Conservation (phyloP, 768 basidiomycete species). For the Kwoniella mangroviensis region DNA sequence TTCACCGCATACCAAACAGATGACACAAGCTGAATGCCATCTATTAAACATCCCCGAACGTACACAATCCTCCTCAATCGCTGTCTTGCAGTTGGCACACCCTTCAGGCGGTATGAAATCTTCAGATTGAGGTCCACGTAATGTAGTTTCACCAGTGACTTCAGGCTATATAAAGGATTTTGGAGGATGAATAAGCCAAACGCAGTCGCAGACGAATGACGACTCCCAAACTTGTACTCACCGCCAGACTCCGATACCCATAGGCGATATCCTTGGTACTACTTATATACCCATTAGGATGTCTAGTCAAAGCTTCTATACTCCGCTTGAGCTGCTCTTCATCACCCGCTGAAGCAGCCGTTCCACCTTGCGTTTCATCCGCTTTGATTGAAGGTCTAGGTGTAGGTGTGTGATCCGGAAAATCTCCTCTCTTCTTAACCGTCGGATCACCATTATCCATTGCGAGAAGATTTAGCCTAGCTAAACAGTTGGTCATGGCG, state of each 20-base stretch:
- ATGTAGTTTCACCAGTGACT: constrained; percentile 54
- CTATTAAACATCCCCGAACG: constrained; percentile 92
- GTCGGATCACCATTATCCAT: constrained; percentile 60
- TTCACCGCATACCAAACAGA: constrained; percentile 79
- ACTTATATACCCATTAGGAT: constrained; percentile 63
- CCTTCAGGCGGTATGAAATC: constrained; percentile 65
- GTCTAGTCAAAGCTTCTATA: constrained; percentile 40
- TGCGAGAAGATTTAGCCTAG: constrained; percentile 88
- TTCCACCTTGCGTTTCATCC: constrained; percentile 23
- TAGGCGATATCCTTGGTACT: constrained; percentile 89
- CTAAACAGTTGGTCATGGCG: constrained; percentile 87
- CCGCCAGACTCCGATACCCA: constrained; percentile 91
- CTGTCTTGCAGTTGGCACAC: constrained; percentile 82
- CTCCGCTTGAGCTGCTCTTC: constrained; percentile 47
- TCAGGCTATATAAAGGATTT: constrained; percentile 49
- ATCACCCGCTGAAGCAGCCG: constrained; percentile 62
- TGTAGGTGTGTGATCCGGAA: constrained; percentile 28
- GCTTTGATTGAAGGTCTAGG: constrained; percentile 22
- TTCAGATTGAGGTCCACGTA: constrained; percentile 51
- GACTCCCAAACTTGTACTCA: constrained; percentile 62
- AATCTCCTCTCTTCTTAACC: constrained; percentile 44
- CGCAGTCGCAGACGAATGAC: background rate
- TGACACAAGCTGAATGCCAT: constrained; percentile 95
- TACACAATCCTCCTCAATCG: constrained; percentile 97
- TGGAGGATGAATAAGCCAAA: no score